Evolutionary conservation across 306 rosid genomes (phyloP).

Genomic region (Cucurbita argyrosperma): DNA sequence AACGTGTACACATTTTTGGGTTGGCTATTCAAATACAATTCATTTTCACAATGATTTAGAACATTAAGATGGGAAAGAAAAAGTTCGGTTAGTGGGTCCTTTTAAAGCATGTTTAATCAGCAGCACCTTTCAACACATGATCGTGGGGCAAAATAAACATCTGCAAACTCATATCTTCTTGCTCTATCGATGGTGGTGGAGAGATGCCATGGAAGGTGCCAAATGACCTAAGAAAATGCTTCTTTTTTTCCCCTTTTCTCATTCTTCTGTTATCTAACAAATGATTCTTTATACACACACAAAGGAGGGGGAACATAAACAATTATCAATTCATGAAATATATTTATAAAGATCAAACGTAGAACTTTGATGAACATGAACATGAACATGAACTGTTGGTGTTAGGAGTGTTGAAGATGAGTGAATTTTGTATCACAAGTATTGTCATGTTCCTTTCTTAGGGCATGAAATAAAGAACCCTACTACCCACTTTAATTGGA

Average conservation of each 20-base stretch:
- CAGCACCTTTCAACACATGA: background rate
- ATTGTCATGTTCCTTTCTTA: background rate
- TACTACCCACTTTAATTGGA: constrained; percentile 3
- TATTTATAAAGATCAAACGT: background rate
- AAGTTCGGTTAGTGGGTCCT: background rate
- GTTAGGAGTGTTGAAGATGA: background rate
- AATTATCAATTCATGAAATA: background rate
- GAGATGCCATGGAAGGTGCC: background rate
- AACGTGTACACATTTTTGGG: background rate
- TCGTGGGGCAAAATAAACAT: background rate
- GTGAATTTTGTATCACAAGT: background rate
- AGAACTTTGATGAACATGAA: background rate
- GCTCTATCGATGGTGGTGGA: constrained; percentile 9
- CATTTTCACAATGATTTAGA: background rate
- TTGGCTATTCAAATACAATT: background rate
- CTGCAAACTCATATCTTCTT: background rate
- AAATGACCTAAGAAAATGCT: constrained; percentile 2
- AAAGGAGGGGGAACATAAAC: background rate
- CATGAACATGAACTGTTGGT: background rate
- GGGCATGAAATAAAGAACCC: background rate
- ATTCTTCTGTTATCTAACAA: background rate
- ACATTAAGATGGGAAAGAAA: background rate
- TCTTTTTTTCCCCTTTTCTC: background rate
- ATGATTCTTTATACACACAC: background rate
- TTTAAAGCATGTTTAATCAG: constrained; percentile 1